Conservation (phyloP, 2,329 filamentous ascomycete species). For the Penicillium sp. region DNA sequence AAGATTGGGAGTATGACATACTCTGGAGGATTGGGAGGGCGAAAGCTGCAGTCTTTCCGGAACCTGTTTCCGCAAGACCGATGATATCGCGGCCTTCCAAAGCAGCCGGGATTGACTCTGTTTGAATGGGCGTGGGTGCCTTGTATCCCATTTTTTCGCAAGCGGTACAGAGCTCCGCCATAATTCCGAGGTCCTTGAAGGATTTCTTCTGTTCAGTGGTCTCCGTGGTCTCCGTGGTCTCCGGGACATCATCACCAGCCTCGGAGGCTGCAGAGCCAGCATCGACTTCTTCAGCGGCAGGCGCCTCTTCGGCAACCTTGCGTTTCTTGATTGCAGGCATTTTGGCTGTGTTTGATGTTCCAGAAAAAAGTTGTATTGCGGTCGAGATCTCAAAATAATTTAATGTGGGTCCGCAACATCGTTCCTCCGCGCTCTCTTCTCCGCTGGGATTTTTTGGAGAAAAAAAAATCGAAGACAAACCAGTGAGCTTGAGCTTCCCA, state of each 20-base stretch:
- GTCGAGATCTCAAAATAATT: slow-evolving; percentile 26
- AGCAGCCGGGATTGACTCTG: slow-evolving; percentile 78
- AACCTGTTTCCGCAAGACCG: slow-evolving; percentile 91
- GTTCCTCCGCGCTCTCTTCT: slow-evolving; percentile 39
- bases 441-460: slow-evolving; percentile 35
- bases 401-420: slow-evolving; percentile 38
- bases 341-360: slow-evolving; percentile 7
- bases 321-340: slow-evolving; percentile 45
- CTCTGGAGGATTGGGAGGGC: slow-evolving; percentile 85
- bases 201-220: slow-evolving; percentile 36
- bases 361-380: slow-evolving; percentile 8
- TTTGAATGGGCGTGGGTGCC: slow-evolving; percentile 83
- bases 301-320: slow-evolving; percentile 35
- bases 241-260: slow-evolving; percentile 7
- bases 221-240: neutral
- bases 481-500: slow-evolving; percentile 6
- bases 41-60: slow-evolving; percentile 94
- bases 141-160: slow-evolving; percentile 82
- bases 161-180: slow-evolving; percentile 84
- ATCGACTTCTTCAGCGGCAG: slow-evolving; percentile 23
- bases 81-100: slow-evolving; percentile 83
- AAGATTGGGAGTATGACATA: slow-evolving; percentile 4
- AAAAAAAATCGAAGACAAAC: slow-evolving; percentile 31
- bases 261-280: slow-evolving; percentile 21
- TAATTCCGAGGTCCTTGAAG: slow-evolving; percentile 67